Evolutionary conservation across 2,329 filamentous ascomycete genomes (phyloP), one percentile per base, ranked within the genome.

Genomic region (Pseudocercospora fuligena): DNA sequence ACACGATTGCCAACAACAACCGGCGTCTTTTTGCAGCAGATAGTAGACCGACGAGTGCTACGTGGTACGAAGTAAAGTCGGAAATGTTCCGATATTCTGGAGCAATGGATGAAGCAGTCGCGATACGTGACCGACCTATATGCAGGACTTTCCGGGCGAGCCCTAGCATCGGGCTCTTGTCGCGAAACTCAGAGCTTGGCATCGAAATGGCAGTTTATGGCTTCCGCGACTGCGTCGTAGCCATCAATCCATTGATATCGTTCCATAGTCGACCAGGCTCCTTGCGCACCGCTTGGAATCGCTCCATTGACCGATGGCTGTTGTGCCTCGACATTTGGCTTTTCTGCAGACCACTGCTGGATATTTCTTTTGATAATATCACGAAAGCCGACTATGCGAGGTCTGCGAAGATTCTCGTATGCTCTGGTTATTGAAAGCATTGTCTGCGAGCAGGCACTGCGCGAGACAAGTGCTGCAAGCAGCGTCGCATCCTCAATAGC

Each of bases 401-500:
- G 64, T 21, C 64, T 31, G 19, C 64, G 53, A 11, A 66, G 40
- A 16, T 40, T 54, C 12, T 66, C 64, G 25, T 66, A 66, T 14
- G 60, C 46, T 16, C 46, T 51, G 31, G 49, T 29, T 7, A 63
- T 43, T 25, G 49, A 31, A 16, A n/a, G n/a, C 14, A 56, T 27
- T 12, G 49, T 40, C 14, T 36, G 33, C 16, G 47, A 46, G 19
- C 16, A 12, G n/a, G 14, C 27, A 16, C 53, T 29, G 21, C 23
- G 36, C 11, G 60, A 51, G 3, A 66, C 14, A 11, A 66, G 54
- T 12, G 54, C 58, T 1, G 64, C 40, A 21, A 66, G 64, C 1
- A 66, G 40, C 1, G 60, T 60, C 21, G 60, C 64, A 47, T 66
- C 64, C 19, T 66, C 64, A 19, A 66, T 66, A 11, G 64, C 64